phyloP scores from a whole-genome alignment of 805 yeast genomes.

The Schwanniomyces sp. region DNA sequence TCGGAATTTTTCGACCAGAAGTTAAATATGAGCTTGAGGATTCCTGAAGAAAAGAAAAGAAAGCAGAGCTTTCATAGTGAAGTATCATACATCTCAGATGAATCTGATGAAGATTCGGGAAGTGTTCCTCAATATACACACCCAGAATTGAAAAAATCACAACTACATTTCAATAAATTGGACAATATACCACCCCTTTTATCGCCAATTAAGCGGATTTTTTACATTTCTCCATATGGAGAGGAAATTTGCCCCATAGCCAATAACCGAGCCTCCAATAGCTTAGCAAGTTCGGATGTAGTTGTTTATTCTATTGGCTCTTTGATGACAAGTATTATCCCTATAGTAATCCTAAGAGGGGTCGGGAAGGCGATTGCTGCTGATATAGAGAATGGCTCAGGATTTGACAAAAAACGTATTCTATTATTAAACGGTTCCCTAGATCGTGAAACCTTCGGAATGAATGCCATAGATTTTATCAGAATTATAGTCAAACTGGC shows the following conservation, averaged over 20 bases:
- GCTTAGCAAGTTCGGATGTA: conserved; percentile 50
- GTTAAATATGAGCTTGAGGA: not conserved
- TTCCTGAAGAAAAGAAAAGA: conserved; percentile 1
- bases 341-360: conserved; percentile 72
- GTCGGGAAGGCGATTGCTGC: conserved; percentile 60
- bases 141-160: conserved; percentile 75
- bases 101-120: conserved; percentile 50
- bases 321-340: conserved; percentile 82
- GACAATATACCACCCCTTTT: conserved; percentile 57
- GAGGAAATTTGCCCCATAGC: conserved; percentile 81
- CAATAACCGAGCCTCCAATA: conserved; percentile 56
- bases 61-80: not conserved
- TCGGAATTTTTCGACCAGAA: conserved; percentile 2
- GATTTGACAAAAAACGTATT: conserved; percentile 44
- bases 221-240: conserved; percentile 84
- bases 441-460: conserved; percentile 79
- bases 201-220: conserved; percentile 70
- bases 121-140: conserved; percentile 71
- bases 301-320: conserved; percentile 84
- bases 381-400: conserved; percentile 8
- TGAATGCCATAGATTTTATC: conserved; percentile 61
- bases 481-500: conserved; percentile 56
- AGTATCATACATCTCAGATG: conserved; percentile 10
- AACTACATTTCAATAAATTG: conserved; percentile 67
- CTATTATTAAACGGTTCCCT: conserved; percentile 68